phyloP scores from a whole-genome alignment of 345 rosid genomes.

The Murraya paniculata region DNA sequence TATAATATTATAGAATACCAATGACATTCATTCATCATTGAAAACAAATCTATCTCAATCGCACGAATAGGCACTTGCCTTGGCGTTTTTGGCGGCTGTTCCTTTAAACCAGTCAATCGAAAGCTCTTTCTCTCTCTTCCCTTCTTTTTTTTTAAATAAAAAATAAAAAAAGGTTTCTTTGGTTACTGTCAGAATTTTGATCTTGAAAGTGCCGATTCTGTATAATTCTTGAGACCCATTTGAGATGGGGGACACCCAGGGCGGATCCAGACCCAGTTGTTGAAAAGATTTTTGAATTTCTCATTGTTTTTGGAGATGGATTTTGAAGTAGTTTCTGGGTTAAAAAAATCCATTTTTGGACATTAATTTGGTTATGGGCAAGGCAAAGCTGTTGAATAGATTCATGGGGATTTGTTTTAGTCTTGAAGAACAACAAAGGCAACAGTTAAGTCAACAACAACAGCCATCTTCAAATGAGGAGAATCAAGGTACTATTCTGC shows the following conservation, averaged over 20 bases:
- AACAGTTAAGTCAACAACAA: neutral
- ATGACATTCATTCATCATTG: no score
- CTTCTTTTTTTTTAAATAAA: no score
- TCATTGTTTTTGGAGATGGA: neutral
- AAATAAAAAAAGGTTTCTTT: neutral
- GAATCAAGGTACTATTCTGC: neutral
- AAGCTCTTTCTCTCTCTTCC: neutral
- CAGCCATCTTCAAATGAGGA: neutral
- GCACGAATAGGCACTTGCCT: neutral
- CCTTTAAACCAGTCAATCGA: neutral
- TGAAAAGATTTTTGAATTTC: neutral
- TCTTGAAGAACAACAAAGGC: slow-evolving; percentile 19
- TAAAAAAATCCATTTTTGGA: neutral
- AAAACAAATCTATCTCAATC: neutral
- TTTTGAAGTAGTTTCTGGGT: neutral
- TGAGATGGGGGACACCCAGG: slow-evolving; percentile 13
- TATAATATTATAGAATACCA: neutral
- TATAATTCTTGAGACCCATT: slow-evolving; percentile 10
- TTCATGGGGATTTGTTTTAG: slow-evolving; percentile 55
- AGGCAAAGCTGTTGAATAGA: neutral
- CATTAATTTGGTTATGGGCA: neutral
- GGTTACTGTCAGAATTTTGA: neutral
- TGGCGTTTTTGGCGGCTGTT: slow-evolving; percentile 37
- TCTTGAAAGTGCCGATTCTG: neutral
- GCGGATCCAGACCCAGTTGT: slow-evolving; percentile 7